A percentile compares a stretch with the other conserved stretches of the same genome.
These are phyloP conservation scores for Oryza rufipogon DNA, from an alignment of 176 grass and related monocot genomes.

Conservation along the genomic window DNA sequence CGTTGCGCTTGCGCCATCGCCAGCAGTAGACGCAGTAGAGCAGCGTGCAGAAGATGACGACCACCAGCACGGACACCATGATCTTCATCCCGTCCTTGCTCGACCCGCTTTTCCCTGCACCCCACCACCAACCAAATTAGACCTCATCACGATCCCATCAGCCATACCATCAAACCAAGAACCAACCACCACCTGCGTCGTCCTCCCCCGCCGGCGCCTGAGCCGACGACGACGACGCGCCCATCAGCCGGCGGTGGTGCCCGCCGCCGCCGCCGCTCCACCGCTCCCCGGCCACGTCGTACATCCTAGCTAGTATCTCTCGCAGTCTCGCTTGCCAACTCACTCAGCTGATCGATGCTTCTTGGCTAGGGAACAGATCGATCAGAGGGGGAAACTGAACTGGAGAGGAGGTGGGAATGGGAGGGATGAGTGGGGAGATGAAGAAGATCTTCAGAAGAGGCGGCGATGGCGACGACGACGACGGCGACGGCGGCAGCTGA, in stretches of 20 bases:
- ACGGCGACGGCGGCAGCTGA: background rate
- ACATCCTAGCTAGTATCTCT: too few species aligned
- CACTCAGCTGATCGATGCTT: background rate
- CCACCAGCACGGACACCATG: constrained; percentile 71
- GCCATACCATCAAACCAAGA: too few species aligned
- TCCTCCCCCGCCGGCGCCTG: background rate
- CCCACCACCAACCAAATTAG: background rate
- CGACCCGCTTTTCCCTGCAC: constrained; percentile 29
- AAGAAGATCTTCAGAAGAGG: background rate
- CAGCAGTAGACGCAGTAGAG: constrained; percentile 95
- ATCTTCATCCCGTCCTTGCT: constrained; percentile 55
- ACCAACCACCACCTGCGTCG: background rate
- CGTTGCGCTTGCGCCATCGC: constrained; percentile 92
- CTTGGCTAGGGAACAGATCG: background rate
- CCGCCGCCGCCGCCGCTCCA: too few species aligned
- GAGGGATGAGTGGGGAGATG: too few species aligned
- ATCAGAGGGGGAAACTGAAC: background rate
- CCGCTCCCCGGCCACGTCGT: too few species aligned
- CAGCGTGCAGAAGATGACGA: constrained; percentile 63
- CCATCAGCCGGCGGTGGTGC: constrained; percentile 28
- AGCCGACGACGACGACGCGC: background rate
- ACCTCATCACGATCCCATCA: background rate
- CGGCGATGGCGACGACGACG: background rate
- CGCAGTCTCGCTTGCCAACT: too few species aligned
- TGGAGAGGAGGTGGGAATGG: background rate